Percentiles rank a stretch among this genome's conserved stretches.
Conservation (phyloP, 768 basidiomycete genomes). For the Paxillus ammoniavirescens region DNA sequence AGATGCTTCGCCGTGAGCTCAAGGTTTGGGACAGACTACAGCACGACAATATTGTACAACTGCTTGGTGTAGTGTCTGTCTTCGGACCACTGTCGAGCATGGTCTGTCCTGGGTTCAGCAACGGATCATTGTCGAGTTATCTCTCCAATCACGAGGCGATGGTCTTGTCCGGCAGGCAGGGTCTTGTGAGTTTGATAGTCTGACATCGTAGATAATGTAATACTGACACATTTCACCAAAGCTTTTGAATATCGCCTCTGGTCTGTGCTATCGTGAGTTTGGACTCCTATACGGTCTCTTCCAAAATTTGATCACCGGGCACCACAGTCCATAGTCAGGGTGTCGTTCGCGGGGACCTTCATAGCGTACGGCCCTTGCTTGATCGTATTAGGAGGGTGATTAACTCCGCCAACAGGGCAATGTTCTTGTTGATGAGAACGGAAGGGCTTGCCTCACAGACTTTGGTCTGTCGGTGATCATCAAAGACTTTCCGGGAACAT, state of each 20-base stretch:
- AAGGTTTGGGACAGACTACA: slow-evolving; percentile 14
- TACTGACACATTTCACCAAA: neutral
- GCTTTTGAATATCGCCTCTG: neutral
- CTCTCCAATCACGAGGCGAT: slow-evolving; percentile 1
- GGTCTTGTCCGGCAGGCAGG: neutral
- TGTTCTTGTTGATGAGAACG: slow-evolving; percentile 36
- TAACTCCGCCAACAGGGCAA: slow-evolving; percentile 20
- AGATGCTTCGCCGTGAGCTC: slow-evolving; percentile 30
- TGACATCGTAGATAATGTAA: neutral
- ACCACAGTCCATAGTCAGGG: slow-evolving; percentile 1
- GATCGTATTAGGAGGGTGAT: neutral
- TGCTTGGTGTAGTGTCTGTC: slow-evolving; percentile 26
- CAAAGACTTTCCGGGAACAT: slow-evolving; percentile 1
- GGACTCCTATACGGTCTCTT: neutral
- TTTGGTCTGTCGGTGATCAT: slow-evolving; percentile 33
- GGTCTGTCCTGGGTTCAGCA: slow-evolving; percentile 33
- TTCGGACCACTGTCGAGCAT: slow-evolving; percentile 31
- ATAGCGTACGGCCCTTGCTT: slow-evolving; percentile 15
- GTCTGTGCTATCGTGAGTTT: slow-evolving; percentile 2
- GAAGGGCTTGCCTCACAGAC: slow-evolving; percentile 40
- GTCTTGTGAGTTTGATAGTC: slow-evolving; percentile 12
- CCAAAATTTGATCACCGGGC: neutral
- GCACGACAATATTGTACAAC: slow-evolving; percentile 29
- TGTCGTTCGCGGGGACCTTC: slow-evolving; percentile 28
- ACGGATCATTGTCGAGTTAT: slow-evolving; percentile 27